These are phyloP conservation scores for Erythrobasidium yunnanense DNA, from an alignment of 768 basidiomycete genomes.

Conservation along the genomic window DNA sequence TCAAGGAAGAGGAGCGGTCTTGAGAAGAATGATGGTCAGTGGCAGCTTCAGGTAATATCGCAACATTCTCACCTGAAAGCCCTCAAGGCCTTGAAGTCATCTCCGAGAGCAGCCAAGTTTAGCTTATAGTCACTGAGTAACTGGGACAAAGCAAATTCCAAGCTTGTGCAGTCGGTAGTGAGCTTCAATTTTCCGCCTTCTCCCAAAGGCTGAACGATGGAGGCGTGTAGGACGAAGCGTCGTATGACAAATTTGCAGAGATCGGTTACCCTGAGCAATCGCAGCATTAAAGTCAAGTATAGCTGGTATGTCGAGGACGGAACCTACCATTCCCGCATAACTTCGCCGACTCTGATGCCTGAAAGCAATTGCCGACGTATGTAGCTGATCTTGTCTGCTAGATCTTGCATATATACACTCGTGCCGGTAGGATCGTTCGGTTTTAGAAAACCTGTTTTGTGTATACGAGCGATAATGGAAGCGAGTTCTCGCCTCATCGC, in stretches of 20 bases:
- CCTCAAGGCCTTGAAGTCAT: conserved; percentile 73
- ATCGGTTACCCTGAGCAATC: conserved; percentile 48
- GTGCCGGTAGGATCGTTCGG: conserved; percentile 49
- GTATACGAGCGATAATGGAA: conserved; percentile 67
- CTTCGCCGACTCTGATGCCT: conserved; percentile 61
- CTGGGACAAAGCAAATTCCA: conserved; percentile 80
- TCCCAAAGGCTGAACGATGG: conserved; percentile 77
- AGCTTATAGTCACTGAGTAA: conserved; percentile 48
- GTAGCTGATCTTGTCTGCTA: conserved; percentile 74
- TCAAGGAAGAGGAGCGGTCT: conserved; percentile 86
- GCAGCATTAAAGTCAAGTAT: not conserved
- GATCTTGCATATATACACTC: conserved; percentile 82
- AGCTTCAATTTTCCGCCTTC: conserved; percentile 89
- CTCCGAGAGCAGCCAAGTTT: conserved; percentile 66
- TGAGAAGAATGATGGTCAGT: not conserved
- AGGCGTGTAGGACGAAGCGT: conserved; percentile 85
- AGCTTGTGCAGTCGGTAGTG: conserved; percentile 88
- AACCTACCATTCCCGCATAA: conserved; percentile 60
- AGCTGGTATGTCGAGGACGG: not conserved
- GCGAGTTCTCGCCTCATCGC: conserved; percentile 64
- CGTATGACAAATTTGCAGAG: conserved; percentile 70
- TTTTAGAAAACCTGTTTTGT: conserved; percentile 71
- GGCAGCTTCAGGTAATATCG: not conserved
- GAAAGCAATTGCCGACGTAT: conserved; percentile 65
- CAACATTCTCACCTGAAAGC: conserved; percentile 38